Percentiles rank a stretch among this genome's conserved stretches.
These are phyloP conservation scores for Verticillium tricorpus DNA, from an alignment of 2,329 filamentous ascomycete species.

Conservation along the genomic window DNA sequence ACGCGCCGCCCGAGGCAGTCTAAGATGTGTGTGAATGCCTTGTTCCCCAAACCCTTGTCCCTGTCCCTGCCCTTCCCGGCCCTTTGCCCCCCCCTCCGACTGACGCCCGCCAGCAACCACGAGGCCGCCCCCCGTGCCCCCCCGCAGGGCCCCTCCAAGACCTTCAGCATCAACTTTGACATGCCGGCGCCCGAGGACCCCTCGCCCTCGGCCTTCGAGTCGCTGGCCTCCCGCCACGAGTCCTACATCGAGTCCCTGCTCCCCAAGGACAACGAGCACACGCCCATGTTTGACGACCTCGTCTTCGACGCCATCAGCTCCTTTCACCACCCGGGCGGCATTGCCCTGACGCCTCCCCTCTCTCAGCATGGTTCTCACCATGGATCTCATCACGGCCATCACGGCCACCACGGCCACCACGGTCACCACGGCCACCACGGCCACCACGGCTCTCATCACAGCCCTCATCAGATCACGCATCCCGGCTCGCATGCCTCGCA, in stretches of 20 bases:
- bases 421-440: not conserved
- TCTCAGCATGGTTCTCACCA: not conserved
- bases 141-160: slow-evolving; percentile 39
- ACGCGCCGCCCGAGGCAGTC: slow-evolving; percentile 42
- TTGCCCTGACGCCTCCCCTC: slow-evolving; percentile 7
- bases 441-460: not conserved
- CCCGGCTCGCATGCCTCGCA: not conserved
- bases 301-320: not conserved
- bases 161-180: slow-evolving; percentile 49
- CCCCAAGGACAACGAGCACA: slow-evolving; percentile 16
- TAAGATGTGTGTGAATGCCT: slow-evolving; percentile 31
- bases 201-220: slow-evolving; percentile 24
- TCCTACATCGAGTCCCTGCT: slow-evolving; percentile 35
- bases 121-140: slow-evolving; percentile 18
- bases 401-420: not conserved
- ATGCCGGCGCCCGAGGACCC: slow-evolving; percentile 31
- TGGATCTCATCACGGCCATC: not conserved
- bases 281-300: slow-evolving; percentile 3
- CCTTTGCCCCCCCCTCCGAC: not conserved
- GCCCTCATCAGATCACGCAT: not conserved
- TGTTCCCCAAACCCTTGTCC: not conserved
- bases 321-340: slow-evolving; percentile 3
- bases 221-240: slow-evolving; percentile 38
- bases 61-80: not conserved
- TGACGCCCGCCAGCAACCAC: slow-evolving; percentile 13